Conservation (phyloP, 108 stramenopile species). For the Epithemia pelagica region DNA sequence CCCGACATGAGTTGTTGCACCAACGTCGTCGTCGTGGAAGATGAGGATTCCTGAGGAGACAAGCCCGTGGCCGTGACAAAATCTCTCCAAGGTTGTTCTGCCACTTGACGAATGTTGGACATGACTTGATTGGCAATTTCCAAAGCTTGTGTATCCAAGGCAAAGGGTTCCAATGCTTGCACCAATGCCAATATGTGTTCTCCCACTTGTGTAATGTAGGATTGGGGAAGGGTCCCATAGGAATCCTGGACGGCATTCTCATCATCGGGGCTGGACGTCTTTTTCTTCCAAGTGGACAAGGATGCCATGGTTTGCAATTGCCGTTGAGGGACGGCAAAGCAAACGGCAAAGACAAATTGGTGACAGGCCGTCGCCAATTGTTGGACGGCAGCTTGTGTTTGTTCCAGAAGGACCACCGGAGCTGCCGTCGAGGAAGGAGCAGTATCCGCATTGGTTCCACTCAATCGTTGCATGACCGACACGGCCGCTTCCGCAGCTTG, state of each 20-base stretch:
- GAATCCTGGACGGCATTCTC: conserved; percentile 27
- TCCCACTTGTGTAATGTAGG: conserved; percentile 77
- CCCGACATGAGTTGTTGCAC: conserved; percentile 50
- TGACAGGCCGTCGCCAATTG: conserved; percentile 63
- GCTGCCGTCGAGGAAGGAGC: background rate
- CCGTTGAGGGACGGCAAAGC: conserved; percentile 63
- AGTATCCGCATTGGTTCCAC: conserved; percentile 12
- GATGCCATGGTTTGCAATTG: conserved; percentile 58
- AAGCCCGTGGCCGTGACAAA: conserved; percentile 59
- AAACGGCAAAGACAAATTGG: conserved; percentile 70
- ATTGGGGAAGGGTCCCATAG: conserved; percentile 77
- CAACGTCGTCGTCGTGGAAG: conserved; percentile 2
- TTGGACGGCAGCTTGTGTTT: conserved; percentile 39
- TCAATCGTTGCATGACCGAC: conserved; percentile 29
- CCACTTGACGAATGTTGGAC: conserved; percentile 54
- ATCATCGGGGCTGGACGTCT: background rate
- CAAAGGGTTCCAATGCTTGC: conserved; percentile 82
- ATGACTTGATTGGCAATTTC: conserved; percentile 79
- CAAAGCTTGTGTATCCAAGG: conserved; percentile 56
- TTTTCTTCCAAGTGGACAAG: conserved; percentile 54
- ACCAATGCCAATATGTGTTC: conserved; percentile 84
- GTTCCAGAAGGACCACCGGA: conserved; percentile 12
- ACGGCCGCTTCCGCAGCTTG: conserved; percentile 19
- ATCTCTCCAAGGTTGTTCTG: conserved; percentile 69
- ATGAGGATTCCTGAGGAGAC: conserved; percentile 14